Conservation (phyloP, 2,329 filamentous ascomycete species). For the Scedosporium boydii region DNA sequence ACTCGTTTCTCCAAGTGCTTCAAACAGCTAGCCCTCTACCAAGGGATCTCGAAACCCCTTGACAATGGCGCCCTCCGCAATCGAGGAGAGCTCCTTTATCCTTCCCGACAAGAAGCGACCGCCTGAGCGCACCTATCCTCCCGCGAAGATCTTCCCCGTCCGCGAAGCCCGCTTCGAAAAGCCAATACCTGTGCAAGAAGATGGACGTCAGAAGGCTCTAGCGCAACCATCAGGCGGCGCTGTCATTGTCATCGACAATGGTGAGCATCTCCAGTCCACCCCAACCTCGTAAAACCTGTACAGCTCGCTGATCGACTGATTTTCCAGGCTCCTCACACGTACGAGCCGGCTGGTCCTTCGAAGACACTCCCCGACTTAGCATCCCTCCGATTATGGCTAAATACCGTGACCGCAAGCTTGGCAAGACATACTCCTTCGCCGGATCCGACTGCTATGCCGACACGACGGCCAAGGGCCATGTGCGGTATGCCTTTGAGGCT, state of each 20-base stretch:
- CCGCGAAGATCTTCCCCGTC: conserved; percentile 49
- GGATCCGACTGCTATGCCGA: conserved; percentile 91
- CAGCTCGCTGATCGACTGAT: background rate
- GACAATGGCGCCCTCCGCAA: conserved; percentile 43
- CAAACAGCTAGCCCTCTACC: background rate
- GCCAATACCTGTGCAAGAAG: conserved; percentile 41
- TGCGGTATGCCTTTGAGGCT: conserved; percentile 82
- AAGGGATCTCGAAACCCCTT: background rate
- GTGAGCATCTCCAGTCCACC: conserved; percentile 36
- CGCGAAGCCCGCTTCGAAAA: conserved; percentile 54
- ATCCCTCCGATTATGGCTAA: conserved; percentile 88
- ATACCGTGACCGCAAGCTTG: conserved; percentile 88
- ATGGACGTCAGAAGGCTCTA: conserved; percentile 63
- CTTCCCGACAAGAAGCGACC: conserved; percentile 26
- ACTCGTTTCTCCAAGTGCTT: background rate
- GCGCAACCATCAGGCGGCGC: conserved; percentile 44
- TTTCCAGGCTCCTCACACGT: conserved; percentile 69
- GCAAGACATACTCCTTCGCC: conserved; percentile 85
- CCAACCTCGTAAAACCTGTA: background rate
- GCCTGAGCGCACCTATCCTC: conserved; percentile 37
- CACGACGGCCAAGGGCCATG: conserved; percentile 82
- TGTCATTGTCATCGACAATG: conserved; percentile 97
- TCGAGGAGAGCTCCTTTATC: conserved; percentile 31
- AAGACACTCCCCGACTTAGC: conserved; percentile 66
- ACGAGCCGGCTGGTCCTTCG: conserved; percentile 94